A percentile compares a stretch with the other conserved stretches of the same genome.
Conservation (phyloP, 2,329 filamentous ascomycete species). For the Sporothrix pseudoabietina region DNA sequence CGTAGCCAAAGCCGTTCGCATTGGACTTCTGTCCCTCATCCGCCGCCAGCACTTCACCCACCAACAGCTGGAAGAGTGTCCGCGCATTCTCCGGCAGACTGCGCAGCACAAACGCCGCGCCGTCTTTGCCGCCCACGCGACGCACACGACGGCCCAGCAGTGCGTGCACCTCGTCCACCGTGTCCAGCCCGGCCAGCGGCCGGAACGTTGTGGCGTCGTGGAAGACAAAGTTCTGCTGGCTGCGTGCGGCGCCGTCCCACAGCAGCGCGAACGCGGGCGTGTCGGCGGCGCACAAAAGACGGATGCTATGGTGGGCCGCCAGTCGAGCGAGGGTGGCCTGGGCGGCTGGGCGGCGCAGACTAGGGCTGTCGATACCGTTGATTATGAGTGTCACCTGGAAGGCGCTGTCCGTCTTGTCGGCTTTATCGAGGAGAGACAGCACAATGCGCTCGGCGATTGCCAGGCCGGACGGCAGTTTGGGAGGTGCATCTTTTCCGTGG, state of each 20-base stretch:
- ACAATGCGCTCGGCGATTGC: conserved; percentile 69
- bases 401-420: conserved; percentile 44
- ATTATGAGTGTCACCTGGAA: conserved; percentile 67
- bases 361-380: conserved; percentile 81
- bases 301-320: conserved; percentile 70
- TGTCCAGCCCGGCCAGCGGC: conserved; percentile 66
- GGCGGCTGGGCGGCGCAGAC: conserved; percentile 69
- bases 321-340: conserved; percentile 77
- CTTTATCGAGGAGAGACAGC: conserved; percentile 60
- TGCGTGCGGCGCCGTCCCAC: conserved; percentile 83
- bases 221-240: conserved; percentile 75
- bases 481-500: conserved; percentile 34
- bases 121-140: conserved; percentile 83
- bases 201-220: conserved; percentile 93
- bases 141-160: conserved; percentile 79
- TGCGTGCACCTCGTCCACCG: conserved; percentile 87
- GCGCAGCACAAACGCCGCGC: conserved; percentile 86
- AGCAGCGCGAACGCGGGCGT: conserved; percentile 84
- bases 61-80: conserved; percentile 79
- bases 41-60: conserved; percentile 78
- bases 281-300: conserved; percentile 78
- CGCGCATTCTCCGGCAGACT: conserved; percentile 90
- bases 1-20: conserved; percentile 69
- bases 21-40: conserved; percentile 58
- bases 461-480: conserved; percentile 61